Base-by-base conservation (phyloP, 192 early-diverging fungal species). In the Allomyces macrogynus region DNA sequence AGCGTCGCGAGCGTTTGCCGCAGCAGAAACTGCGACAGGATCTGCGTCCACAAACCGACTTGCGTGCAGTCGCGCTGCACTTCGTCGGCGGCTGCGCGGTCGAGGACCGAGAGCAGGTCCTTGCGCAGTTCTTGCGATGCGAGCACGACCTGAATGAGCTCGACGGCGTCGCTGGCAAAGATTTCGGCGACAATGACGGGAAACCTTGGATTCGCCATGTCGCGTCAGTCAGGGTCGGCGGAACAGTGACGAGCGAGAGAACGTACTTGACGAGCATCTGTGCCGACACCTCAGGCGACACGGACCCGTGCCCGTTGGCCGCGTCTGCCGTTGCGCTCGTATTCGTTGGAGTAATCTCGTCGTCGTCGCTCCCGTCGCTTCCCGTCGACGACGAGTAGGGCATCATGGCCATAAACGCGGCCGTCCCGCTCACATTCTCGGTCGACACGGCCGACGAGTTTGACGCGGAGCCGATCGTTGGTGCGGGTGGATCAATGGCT, bases 1-100 rank as follows among this genome's bases (percentile, higher is more conserved):
- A 97, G 70, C 81, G 91, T 88, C 90, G 93, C 87, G 64, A 78
- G 80, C 23, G 89, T 89, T 69, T 95, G 91, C 77, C 92, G 92
- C 72, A 87, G 80, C 67, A 96, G 71, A 42, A 95, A 80, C 8
- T 90, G 84, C 27, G 79, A 81, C 75, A 93, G 91, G n/a, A 93
- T 88, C 76, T 93, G 93, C 66, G 78, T 79, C 74, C 95, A 99
- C 72, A 91, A 89, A 61, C 85, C 88, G n/a, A 92, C 89, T 65
- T 92, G 32, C 32, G 32, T 40, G 32, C 32, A 40, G 32, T 40
- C 32, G 32, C 32, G 89, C 27, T 89, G 75, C 16, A 82, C 76
- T 67, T 91, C 81, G 66, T 93, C 72, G 66, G 84, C 82, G 20
- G 83, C 81, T 9, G 80, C 80, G 32, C 81, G 78, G 71, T 91